Percentiles rank a stretch among this genome's conserved stretches.
Evolutionary conservation across 352 stramenopile species (phyloP).

Genomic region (Globisporangium alternatum): DNA sequence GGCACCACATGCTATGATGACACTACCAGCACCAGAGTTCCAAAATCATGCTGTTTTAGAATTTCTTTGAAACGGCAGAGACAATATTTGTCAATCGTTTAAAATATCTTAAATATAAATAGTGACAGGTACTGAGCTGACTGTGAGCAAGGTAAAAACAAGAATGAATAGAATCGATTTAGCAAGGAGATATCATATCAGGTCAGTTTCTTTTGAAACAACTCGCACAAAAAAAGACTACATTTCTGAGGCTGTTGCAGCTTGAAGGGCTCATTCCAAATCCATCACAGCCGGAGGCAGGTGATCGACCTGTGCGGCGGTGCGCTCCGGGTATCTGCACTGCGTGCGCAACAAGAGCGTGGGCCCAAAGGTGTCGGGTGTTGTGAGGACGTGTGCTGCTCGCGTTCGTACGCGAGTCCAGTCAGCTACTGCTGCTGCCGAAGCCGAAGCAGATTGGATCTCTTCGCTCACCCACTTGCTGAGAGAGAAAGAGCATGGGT

Average conservation of each 20-base stretch:
- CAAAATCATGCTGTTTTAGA: not conserved
- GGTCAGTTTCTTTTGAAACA: conserved; percentile 2
- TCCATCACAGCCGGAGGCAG: not conserved
- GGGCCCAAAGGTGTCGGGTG: not conserved
- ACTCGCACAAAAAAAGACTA: conserved; percentile 7
- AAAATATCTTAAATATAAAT: not conserved
- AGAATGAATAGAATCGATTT: not conserved
- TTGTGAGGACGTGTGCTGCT: not conserved
- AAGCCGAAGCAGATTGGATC: conserved; percentile 4
- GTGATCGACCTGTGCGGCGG: not conserved
- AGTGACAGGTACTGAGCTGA: not conserved
- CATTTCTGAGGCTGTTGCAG: conserved; percentile 9
- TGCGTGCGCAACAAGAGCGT: not conserved
- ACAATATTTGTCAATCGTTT: not conserved
- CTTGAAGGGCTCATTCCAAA: conserved; percentile 15
- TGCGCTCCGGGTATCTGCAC: not conserved
- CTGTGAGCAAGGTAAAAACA: not conserved
- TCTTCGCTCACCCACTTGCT: not conserved
- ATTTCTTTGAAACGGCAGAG: not conserved
- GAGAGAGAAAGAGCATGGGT: conserved; percentile 49
- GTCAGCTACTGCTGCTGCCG: not conserved
- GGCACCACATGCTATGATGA: not conserved
- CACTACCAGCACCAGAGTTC: not conserved
- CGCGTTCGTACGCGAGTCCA: not conserved
- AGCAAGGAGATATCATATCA: not conserved